These are phyloP conservation scores for Toxoplasma gondii DNA, from an alignment of 169 alveolate species.

Conservation along the genomic window DNA sequence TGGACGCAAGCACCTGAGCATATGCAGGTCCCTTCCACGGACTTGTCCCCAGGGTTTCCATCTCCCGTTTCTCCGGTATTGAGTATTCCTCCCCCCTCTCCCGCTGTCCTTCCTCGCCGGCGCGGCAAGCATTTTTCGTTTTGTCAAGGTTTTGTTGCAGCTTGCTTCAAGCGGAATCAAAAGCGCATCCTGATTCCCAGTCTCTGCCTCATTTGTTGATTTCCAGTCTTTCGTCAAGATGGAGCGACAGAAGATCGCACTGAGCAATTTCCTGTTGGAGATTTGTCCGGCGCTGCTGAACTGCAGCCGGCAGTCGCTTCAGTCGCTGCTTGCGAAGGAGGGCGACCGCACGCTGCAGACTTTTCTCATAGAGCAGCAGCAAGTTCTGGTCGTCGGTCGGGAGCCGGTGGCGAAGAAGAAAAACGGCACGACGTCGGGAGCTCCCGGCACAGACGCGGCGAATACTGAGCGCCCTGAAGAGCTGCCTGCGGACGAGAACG, in stretches of 20 bases:
- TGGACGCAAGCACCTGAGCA: too few relatives aligned
- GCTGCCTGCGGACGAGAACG: slow-evolving; percentile 43
- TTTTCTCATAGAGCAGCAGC: slow-evolving; percentile 78
- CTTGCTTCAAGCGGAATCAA: too few relatives aligned
- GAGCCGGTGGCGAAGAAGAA: slow-evolving; percentile 58
- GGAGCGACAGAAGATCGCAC: slow-evolving; percentile 79
- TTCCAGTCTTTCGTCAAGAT: slow-evolving; percentile 34
- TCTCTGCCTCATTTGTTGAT: neutral
- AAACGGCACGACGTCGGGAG: neutral
- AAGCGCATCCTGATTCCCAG: too few relatives aligned
- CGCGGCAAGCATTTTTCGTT: too few relatives aligned
- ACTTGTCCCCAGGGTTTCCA: too few relatives aligned
- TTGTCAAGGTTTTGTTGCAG: too few relatives aligned
- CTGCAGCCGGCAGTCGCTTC: slow-evolving; percentile 81
- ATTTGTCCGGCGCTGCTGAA: slow-evolving; percentile 83
- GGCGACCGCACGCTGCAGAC: slow-evolving; percentile 72
- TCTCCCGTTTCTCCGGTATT: too few relatives aligned
- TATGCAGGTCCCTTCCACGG: too few relatives aligned
- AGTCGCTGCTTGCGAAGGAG: slow-evolving; percentile 78
- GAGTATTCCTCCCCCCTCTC: too few relatives aligned
- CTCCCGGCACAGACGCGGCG: slow-evolving; percentile 25
- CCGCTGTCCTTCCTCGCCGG: too few relatives aligned
- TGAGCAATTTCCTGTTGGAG: slow-evolving; percentile 81
- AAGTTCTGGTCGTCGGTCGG: slow-evolving; percentile 79
- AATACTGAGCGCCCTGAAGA: slow-evolving; percentile 37